phyloP scores from a whole-genome alignment of 2,329 filamentous ascomycete species.

The Cercospora sojina region DNA sequence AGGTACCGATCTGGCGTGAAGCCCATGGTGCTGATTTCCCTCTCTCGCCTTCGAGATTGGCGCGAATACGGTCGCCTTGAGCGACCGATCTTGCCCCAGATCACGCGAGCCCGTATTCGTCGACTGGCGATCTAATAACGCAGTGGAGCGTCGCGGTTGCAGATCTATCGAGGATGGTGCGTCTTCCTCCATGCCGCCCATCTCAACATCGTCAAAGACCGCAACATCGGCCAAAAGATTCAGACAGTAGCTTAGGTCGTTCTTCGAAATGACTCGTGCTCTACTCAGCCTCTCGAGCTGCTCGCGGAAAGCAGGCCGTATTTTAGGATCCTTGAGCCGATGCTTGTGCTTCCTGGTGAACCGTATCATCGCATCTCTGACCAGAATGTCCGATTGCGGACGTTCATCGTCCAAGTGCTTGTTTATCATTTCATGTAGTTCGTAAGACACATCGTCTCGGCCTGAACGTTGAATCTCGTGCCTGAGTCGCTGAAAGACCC shows the following conservation, averaged over 20 bases:
- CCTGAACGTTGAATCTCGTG: slow-evolving; percentile 30
- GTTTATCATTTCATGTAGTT: slow-evolving; percentile 42
- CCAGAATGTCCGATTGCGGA: slow-evolving; percentile 37
- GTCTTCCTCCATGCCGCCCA: not conserved
- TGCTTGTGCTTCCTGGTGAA: slow-evolving; percentile 37
- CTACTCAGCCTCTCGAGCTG: slow-evolving; percentile 38
- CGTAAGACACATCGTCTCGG: slow-evolving; percentile 29
- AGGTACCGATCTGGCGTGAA: not conserved
- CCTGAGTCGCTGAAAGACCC: slow-evolving; percentile 39
- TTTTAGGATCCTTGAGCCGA: slow-evolving; percentile 28
- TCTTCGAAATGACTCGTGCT: slow-evolving; percentile 12
- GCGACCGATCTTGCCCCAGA: not conserved
- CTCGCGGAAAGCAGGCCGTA: slow-evolving; percentile 33
- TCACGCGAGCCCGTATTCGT: not conserved
- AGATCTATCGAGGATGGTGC: not conserved
- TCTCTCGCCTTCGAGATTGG: not conserved
- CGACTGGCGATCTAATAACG: not conserved
- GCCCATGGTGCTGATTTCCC: not conserved
- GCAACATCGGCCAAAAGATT: slow-evolving; percentile 1
- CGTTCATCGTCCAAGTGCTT: slow-evolving; percentile 41
- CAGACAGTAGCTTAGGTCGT: slow-evolving; percentile 23
- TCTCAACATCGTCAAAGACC: not conserved
- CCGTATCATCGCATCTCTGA: slow-evolving; percentile 42
- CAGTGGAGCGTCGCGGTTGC: not conserved
- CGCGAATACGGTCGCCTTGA: not conserved